Base-by-base conservation (phyloP, 306 rosid genomes). In the Boehmeria nivea region DNA sequence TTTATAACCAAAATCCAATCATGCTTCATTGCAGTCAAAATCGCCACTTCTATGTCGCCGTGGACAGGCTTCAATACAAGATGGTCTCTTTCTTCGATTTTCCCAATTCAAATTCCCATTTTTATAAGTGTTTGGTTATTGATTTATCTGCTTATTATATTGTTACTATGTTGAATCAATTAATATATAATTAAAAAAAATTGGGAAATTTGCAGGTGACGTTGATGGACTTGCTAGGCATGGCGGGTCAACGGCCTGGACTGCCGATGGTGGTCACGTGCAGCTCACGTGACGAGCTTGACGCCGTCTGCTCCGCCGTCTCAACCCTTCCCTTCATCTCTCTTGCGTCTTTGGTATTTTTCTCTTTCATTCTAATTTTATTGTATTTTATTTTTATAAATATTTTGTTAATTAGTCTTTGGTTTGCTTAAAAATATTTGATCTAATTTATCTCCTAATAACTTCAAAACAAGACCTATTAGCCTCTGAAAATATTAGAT, bases 211-310 rank as follows among this genome's bases (percentile, higher is more conserved):
- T 59, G 63, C 83, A 88, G 96, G 84, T 76, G 74, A 88, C 95
- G 33, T 56, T 87, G 68, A 61, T 82, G 69, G 89, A 85, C 38
- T 72, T 87, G 27, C 65, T 91, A 53, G 89, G 78, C 44, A 72
- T 82, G 73, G 96, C 77, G 39, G 89, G 93, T 28, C 77, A 78
- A 21, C 87, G 96, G 31, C 68, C 82, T 8, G 66, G 71, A 50
- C 68, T 91, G 16, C 99, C 96, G 0, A 78, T 84, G 58, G 84
- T 78, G 13, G 76, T 89, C 43, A 78, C 88, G 38, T 85, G 97
- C 68, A 89, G 93, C 70, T 81, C 83, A 33, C 88, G 89, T 38
- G 97, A 89, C 64, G 95, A 85, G 59, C 88, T 89, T 22, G 97
- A 85, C 49, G 76, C 87, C 43, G 86, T 82, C 62, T 80, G 78